Base-by-base conservation (phyloP, 306 rosid genomes). In the Quercus bicolor region DNA sequence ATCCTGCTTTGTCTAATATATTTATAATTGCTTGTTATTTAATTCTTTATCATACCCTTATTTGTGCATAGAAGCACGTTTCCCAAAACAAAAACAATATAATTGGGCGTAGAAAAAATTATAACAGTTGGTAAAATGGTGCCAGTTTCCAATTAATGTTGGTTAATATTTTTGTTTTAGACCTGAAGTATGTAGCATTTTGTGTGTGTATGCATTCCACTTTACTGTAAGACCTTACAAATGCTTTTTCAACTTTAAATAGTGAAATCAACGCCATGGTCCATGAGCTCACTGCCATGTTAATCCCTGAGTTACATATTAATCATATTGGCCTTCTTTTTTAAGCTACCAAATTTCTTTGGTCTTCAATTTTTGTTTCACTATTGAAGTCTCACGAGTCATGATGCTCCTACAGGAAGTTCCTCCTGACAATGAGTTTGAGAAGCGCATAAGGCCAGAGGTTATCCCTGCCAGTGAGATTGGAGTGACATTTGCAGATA, bases 391-490 rank as follows among this genome's bases (percentile, higher is more conserved):
- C 64, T 19, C 61, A 12, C 56, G 65, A 34, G 57, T 19, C 61
- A 15, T 66, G 65, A 29, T 40, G 34, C 37, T 77, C 15, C 65
- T 78, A 77, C 87, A 92, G 97, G 97, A 92, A 87, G 82, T 85
- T 70, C 84, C 84, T 6, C 88, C 94, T 9, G 95, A 92, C 87
- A 92, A 92, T 13, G 97, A 92, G 80, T 92, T 90, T 70, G 97
- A 92, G 86, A 92, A 86, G 85, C 97, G 93, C 60, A 87, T 92
- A 56, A 86, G 95, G 88, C 84, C 90, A 4, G 97, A 89, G 74
- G 93, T 92, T 28, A 90, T 92, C 72, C 93, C 97, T 75, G 87
- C 97, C 71, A 92, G 78, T 73, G 93, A 92, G 88, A 86, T 92
- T 57, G 97, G 97, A 51, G 93, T 90, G 66, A 89, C 97, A 73